Base-by-base conservation (phyloP, 768 basidiomycete genomes). In the Vishniacozyma victoriae region DNA sequence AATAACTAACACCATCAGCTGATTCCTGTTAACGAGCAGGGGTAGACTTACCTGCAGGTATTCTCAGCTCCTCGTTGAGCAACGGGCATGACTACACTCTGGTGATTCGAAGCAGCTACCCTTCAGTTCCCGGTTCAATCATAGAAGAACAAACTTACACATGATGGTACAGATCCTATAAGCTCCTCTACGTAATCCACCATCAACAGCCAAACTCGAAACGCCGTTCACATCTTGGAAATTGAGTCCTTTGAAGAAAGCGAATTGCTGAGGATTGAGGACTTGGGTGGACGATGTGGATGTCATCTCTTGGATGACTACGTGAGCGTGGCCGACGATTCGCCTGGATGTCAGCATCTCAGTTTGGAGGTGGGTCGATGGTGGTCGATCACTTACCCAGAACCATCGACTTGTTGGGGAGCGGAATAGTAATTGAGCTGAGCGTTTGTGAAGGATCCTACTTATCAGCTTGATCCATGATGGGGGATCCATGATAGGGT, bases 401-500 rank as follows among this genome's bases (percentile, higher is more conserved):
- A 37, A 0, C 74, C 62, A 62, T 82, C 77, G 19, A 81, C 61
- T 44, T 78, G 76, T 60, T 81, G 80, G 27, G 80, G 82, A 18
- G 78, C 82, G 26, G 76, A 72, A 50, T 79, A 82, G 68, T 79
- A 81, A 54, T 76, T 79, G 42, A 72, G 61, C 52, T 78, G 65
- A 0, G 80, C 76, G 57, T 81, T 79, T 46, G 78, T 79, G 64
- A 84, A 82, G 69, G 74, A 74, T 33, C 80, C 80, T 24, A 78
- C 78, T n/a, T n/a, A n/a, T n/a, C 14, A 39, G 33, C 5, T n/a
- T 37, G 15, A 33, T n/a, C 31, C 31, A 33, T 9, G 9, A n/a
- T 33, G 9, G 31, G 9, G 13, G 9, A 15, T 9, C 29, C 29
- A 33, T 9, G 29, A 33, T n/a, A 33, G 29, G 29, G n/a, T 33